Conservation (phyloP, 2,329 filamentous ascomycete genomes). For the Leptosphaerulina australis region DNA sequence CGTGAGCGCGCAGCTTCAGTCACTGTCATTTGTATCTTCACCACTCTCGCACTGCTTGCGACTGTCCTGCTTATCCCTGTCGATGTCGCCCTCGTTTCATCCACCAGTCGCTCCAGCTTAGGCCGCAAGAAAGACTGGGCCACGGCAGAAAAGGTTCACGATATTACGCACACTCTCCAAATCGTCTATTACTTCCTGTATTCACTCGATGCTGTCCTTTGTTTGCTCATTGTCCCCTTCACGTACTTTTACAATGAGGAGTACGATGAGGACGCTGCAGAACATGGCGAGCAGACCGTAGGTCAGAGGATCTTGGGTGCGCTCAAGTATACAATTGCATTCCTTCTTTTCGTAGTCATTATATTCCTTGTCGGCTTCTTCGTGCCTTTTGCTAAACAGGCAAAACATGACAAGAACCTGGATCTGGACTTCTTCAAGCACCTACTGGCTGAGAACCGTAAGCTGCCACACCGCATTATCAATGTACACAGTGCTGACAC, state of each 20-base stretch:
- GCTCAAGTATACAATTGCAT: conserved; percentile 86
- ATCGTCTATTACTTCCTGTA: conserved; percentile 93
- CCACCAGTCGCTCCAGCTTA: conserved; percentile 75
- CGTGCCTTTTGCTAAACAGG: conserved; percentile 76
- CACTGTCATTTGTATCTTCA: conserved; percentile 83
- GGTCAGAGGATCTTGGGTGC: conserved; percentile 78
- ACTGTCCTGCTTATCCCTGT: conserved; percentile 92
- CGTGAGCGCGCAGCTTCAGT: conserved; percentile 84
- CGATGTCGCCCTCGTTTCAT: conserved; percentile 92
- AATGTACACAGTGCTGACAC: conserved; percentile 21
- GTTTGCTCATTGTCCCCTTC: conserved; percentile 88
- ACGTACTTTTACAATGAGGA: conserved; percentile 99
- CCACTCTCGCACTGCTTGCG: conserved; percentile 83
- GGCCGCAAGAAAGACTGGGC: conserved; percentile 96
- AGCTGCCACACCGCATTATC: conserved; percentile 40
- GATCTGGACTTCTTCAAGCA: conserved; percentile 93
- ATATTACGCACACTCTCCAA: conserved; percentile 79
- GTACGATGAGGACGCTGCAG: conserved; percentile 87
- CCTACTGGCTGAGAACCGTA: conserved; percentile 79
- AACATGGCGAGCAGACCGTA: conserved; percentile 75
- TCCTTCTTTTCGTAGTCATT: conserved; percentile 77
- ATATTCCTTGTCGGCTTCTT: conserved; percentile 95
- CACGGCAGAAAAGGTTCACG: conserved; percentile 76
- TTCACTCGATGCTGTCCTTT: conserved; percentile 87
- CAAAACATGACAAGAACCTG: conserved; percentile 66